These are phyloP conservation scores for Bromus sterilis DNA, from an alignment of 176 grass and related monocot genomes.

Conservation along the genomic window DNA sequence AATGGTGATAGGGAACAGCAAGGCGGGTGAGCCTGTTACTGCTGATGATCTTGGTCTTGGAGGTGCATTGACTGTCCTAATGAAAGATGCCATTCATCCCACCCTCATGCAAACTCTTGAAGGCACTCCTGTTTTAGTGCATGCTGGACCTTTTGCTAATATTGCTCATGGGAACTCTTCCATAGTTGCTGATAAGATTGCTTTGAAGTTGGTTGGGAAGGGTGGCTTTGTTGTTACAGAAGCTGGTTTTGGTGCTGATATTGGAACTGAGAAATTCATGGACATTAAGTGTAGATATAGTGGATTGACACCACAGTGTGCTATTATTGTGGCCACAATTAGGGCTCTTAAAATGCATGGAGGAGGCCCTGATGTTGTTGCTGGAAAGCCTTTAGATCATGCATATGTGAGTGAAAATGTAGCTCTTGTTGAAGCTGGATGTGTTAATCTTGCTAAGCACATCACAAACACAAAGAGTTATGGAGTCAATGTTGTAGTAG, in stretches of 20 bases:
- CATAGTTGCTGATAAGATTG: conserved; percentile 97
- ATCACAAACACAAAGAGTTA: conserved; percentile 72
- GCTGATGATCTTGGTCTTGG: conserved; percentile 93
- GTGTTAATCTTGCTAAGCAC: conserved; percentile 81
- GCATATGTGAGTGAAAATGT: conserved; percentile 89
- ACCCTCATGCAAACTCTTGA: conserved; percentile 98
- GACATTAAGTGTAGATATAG: conserved; percentile 98
- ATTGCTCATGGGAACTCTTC: conserved; percentile 99
- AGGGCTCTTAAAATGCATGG: conserved; percentile 99
- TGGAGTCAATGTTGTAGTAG: conserved; percentile 82
- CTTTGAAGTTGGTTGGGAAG: conserved; percentile 86
- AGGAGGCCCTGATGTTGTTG: conserved; percentile 83
- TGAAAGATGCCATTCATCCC: conserved; percentile 99
- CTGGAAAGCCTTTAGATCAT: conserved; percentile 82
- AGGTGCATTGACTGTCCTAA: conserved; percentile 90
- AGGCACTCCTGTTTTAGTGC: conserved; percentile 90
- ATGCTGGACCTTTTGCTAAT: conserved; percentile 97
- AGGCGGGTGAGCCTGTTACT: conserved; percentile 76
- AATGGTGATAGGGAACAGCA: conserved; percentile 98
- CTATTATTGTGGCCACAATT: conserved; percentile 93
- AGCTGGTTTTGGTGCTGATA: conserved; percentile 98
- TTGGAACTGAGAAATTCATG: conserved; percentile 99
- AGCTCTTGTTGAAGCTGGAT: conserved; percentile 85
- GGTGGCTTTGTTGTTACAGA: conserved; percentile 95
- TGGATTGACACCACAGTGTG: conserved; percentile 88